Conservation (phyloP, 2,329 filamentous ascomycete genomes). For the Penicillium sp. region DNA sequence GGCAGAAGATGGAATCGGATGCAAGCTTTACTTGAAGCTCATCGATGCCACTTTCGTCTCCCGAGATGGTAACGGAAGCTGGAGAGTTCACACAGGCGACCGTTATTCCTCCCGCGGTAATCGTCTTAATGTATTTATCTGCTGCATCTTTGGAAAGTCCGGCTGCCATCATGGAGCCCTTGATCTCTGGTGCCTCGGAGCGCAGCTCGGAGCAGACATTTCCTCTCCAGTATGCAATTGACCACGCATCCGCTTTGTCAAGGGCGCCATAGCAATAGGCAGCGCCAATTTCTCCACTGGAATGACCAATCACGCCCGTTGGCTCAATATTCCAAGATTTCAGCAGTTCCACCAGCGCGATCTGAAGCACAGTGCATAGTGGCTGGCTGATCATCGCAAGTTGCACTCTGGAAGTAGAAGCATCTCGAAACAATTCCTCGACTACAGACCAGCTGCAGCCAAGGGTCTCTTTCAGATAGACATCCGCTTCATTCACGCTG, state of each 20-base stretch:
- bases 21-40: constrained; percentile 3
- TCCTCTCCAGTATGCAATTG: constrained; percentile 17
- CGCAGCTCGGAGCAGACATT: neutral
- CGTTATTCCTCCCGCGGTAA: constrained; percentile 7
- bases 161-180: neutral
- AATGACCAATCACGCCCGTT: constrained; percentile 17
- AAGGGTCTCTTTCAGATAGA: constrained; percentile 1
- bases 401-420: neutral
- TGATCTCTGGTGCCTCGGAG: too few relatives aligned
- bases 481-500: constrained; percentile 4
- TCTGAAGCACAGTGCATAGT: constrained; percentile 17
- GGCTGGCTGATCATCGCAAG: constrained; percentile 8
- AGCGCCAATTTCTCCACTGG: constrained; percentile 19
- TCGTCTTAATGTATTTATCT: constrained; percentile 2
- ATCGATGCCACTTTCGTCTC: constrained; percentile 26
- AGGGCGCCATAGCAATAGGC: constrained; percentile 15
- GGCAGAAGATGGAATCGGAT: constrained; percentile 3
- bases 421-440: constrained; percentile 13
- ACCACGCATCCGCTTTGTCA: constrained; percentile 9
- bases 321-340: constrained; percentile 4
- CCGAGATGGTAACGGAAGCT: constrained; percentile 29
- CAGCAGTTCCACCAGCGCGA: constrained; percentile 14
- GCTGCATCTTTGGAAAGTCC: neutral
- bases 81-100: neutral
- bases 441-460: constrained; percentile 1